phyloP scores from a whole-genome alignment of 306 rosid genomes.

The Medicago lupulina region DNA sequence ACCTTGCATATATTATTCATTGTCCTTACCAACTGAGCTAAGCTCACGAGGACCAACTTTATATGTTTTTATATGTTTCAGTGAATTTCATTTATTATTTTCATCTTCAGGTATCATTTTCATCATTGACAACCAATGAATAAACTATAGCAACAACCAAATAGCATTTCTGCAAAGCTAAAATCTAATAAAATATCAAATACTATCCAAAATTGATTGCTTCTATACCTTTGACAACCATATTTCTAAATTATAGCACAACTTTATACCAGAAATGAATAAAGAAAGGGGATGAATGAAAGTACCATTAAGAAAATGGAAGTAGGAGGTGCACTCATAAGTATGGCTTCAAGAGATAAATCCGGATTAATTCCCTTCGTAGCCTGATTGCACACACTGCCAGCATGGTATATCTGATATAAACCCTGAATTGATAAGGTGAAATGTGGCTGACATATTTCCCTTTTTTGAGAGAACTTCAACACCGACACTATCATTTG shows the following conservation, averaged over 20 bases:
- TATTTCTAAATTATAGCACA: constrained; percentile 3
- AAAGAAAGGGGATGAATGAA: constrained; percentile 34
- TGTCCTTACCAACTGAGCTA: too few relatives aligned
- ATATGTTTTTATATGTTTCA: background rate
- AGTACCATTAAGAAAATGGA: constrained; percentile 65
- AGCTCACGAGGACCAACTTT: too few relatives aligned
- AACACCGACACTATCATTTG: constrained; percentile 55
- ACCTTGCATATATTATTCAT: too few relatives aligned
- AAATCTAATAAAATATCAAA: constrained; percentile 15
- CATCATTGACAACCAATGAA: constrained; percentile 2
- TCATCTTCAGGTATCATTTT: background rate
- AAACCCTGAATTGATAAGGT: constrained; percentile 72
- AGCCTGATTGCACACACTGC: constrained; percentile 40
- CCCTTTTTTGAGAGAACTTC: constrained; percentile 76
- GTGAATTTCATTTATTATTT: background rate
- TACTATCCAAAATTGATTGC: background rate
- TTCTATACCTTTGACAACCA: constrained; percentile 17
- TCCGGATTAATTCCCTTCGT: constrained; percentile 46
- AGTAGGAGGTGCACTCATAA: constrained; percentile 69
- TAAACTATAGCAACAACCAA: constrained; percentile 12
- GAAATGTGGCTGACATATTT: constrained; percentile 73
- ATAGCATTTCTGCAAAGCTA: constrained; percentile 28
- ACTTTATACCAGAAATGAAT: constrained; percentile 1
- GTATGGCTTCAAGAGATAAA: constrained; percentile 69
- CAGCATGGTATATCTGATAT: constrained; percentile 60